Evolutionary conservation across 129 eudicot genomes (phyloP), one percentile per base, ranked within the genome.

Genomic region (Oenanthe sinensis): DNA sequence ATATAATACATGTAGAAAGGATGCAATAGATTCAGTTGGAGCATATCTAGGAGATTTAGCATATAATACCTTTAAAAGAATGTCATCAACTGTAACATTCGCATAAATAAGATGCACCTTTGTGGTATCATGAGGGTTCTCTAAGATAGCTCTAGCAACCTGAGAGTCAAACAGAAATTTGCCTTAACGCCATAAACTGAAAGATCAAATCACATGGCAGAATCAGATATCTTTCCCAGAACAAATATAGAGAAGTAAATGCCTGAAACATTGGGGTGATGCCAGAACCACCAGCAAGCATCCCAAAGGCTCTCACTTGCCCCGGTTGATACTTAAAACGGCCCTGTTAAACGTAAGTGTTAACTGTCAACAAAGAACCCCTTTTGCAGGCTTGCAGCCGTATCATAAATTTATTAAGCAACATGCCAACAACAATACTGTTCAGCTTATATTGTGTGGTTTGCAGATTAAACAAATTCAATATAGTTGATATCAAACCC

Each of bases 261-360:
- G 90, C 98, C 98, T 94, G 98, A 83, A 91, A 95, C 97, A 95
- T 95, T 72, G 98, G 98, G 28, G 98, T 95, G 79, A 95, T 95
- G 73, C 98, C 98, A 40, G 98, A 90, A 6, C 98, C 98, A 17
- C 98, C 98, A 82, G 98, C 97, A 87, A 95, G 85, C 98, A 95
- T 95, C 78, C 98, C 98, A 44, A 95, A 95, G 44, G 96, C 97
- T 82, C 91, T 87, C 63, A 91, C 98, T 84, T 95, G 88, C 15
- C 89, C 88, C 76, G 96, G 94, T 83, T 88, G 94, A 85, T 95
- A 95, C 93, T 52, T 95, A 79, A 95, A 92, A 46, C 91, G 89
- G 5, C 96, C 96, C 96, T 91, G 60, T 8, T 44, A 62, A 22
- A 83, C 8, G 80, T 30, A 60, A 20, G 39, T 6, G 52, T 12